These are phyloP conservation scores for Coemansia sp. DNA, from an alignment of 192 early-diverging fungal genomes.

Conservation along the genomic window DNA sequence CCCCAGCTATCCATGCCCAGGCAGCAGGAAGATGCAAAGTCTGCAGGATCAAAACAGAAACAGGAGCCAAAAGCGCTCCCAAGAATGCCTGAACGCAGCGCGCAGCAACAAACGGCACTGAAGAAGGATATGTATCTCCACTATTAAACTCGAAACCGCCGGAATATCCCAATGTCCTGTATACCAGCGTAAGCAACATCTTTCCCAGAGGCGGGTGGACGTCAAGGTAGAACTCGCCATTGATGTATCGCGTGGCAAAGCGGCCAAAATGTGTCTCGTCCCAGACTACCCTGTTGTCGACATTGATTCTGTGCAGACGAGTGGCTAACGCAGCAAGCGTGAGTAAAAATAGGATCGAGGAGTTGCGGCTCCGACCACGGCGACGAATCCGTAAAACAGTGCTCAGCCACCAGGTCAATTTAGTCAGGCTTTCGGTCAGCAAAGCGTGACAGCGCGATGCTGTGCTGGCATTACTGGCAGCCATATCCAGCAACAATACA, in stretches of 20 bases:
- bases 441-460: constrained; percentile 11
- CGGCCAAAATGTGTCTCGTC: constrained; percentile 98
- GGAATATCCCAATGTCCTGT: constrained; percentile 66
- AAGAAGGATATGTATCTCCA: constrained; percentile 71
- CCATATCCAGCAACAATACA: background rate
- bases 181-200: constrained; percentile 66
- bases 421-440: background rate
- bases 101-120: constrained; percentile 82
- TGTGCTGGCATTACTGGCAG: background rate
- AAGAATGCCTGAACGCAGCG: constrained; percentile 70
- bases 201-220: constrained; percentile 94
- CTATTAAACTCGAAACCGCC: constrained; percentile 82
- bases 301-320: constrained; percentile 57
- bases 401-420: background rate
- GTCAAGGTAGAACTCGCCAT: constrained; percentile 91
- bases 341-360: background rate
- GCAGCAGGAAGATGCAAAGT: constrained; percentile 7
- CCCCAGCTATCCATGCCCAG: constrained; percentile 58
- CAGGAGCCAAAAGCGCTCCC: constrained; percentile 77
- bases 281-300: constrained; percentile 65
- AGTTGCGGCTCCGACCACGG: background rate
- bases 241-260: constrained; percentile 89
- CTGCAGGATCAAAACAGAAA: constrained; percentile 64
- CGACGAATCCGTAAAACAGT: background rate
- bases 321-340: constrained; percentile 7